phyloP scores from a whole-genome alignment of 2,329 filamentous ascomycete genomes.

The Phialocephala sp. region DNA sequence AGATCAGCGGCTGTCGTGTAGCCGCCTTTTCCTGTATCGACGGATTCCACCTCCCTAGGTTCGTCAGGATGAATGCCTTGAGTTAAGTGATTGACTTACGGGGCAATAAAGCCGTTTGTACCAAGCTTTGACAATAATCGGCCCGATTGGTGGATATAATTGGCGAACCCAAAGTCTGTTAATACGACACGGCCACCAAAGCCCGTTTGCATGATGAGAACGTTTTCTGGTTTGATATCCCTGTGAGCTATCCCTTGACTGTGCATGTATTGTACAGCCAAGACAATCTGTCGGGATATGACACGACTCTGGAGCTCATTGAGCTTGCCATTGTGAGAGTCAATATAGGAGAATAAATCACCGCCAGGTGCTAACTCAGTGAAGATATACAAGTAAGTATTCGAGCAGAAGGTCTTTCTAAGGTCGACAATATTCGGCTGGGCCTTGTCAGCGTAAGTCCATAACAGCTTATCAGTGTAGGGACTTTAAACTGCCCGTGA shows the following conservation, averaged over 20 bases:
- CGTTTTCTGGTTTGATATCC: slow-evolving; percentile 44
- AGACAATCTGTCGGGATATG: slow-evolving; percentile 41
- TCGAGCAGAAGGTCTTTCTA: slow-evolving; percentile 56
- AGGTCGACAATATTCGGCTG: slow-evolving; percentile 62
- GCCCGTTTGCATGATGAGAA: slow-evolving; percentile 40
- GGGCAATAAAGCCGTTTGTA: slow-evolving; percentile 41
- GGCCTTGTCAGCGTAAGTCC: slow-evolving; percentile 9
- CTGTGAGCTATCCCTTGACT: slow-evolving; percentile 39
- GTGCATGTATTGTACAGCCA: slow-evolving; percentile 41
- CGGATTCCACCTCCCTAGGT: slow-evolving; percentile 32
- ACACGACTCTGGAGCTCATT: slow-evolving; percentile 37
- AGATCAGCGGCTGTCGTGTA: slow-evolving; percentile 43
- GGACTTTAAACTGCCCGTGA: no score
- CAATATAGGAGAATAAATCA: slow-evolving; percentile 42
- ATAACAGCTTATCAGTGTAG: no score
- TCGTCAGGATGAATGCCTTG: slow-evolving; percentile 15
- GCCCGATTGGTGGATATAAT: slow-evolving; percentile 26
- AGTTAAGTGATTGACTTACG: slow-evolving; percentile 32
- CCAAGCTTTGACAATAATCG: slow-evolving; percentile 40
- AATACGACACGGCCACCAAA: slow-evolving; percentile 41
- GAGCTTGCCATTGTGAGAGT: slow-evolving; percentile 33
- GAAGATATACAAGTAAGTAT: slow-evolving; percentile 59
- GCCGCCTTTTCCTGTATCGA: slow-evolving; percentile 23
- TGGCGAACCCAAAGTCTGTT: slow-evolving; percentile 44
- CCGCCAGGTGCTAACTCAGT: slow-evolving; percentile 60